Conservation (phyloP, 2,329 filamentous ascomycete genomes). For the Exophiala bonariae region DNA sequence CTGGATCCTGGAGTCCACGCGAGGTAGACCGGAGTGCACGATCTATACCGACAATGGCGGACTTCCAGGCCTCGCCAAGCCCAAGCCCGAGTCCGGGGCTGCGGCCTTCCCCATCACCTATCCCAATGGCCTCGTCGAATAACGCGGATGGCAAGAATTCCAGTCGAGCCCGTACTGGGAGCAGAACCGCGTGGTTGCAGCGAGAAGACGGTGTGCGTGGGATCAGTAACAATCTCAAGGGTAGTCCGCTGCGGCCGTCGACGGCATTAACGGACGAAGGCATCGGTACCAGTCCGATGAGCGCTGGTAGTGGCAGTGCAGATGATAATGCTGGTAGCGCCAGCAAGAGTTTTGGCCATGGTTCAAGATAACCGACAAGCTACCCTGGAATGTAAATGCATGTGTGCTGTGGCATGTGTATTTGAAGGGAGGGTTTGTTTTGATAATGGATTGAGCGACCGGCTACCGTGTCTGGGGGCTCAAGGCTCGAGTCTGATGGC, state of each 20-base stretch:
- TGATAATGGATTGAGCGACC: too few species aligned
- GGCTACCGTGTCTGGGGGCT: too few species aligned
- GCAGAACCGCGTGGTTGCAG: slow-evolving; percentile 20
- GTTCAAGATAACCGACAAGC: too few species aligned
- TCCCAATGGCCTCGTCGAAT: slow-evolving; percentile 9
- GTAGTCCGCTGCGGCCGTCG: slow-evolving; percentile 37
- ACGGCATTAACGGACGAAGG: slow-evolving; percentile 33
- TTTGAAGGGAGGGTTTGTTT: too few species aligned
- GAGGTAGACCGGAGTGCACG: slow-evolving; percentile 1
- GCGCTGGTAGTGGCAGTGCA: slow-evolving; percentile 12
- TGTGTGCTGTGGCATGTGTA: too few species aligned
- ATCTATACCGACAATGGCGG: slow-evolving; percentile 28
- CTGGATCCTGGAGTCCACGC: slow-evolving; percentile 11
- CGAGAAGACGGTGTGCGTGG: slow-evolving; percentile 15
- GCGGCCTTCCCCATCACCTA: not conserved
- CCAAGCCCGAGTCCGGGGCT: slow-evolving; percentile 7
- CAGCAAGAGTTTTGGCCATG: too few species aligned
- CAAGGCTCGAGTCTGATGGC: too few species aligned
- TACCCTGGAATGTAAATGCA: too few species aligned
- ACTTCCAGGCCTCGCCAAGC: slow-evolving; percentile 33
- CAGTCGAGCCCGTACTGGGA: slow-evolving; percentile 13
- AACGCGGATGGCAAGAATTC: slow-evolving; percentile 24
- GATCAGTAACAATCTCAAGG: slow-evolving; percentile 26
- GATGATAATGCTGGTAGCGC: not conserved
- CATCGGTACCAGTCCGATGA: slow-evolving; percentile 32